Conservation (phyloP, 306 rosid genomes). For the Canavalia gladiata region DNA sequence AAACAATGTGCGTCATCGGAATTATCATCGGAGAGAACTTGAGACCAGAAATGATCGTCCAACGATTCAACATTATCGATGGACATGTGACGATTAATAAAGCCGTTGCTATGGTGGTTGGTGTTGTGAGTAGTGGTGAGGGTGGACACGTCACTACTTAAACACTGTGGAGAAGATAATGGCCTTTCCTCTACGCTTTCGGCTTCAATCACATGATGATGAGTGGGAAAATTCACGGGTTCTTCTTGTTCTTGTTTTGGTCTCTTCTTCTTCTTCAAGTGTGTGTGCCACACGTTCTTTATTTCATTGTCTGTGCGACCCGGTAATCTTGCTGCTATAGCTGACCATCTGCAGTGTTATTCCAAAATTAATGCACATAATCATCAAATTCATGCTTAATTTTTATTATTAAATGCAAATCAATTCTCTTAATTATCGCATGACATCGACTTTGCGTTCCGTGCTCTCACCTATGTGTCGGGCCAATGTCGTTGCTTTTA, state of each 20-base stretch:
- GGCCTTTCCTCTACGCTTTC: neutral
- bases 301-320: constrained; percentile 80
- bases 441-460: too few relatives aligned
- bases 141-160: constrained; percentile 58
- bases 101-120: neutral
- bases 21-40: constrained; percentile 55
- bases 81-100: neutral
- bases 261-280: too few relatives aligned
- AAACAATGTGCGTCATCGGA: neutral
- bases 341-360: constrained; percentile 71
- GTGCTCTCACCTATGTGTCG: too few relatives aligned
- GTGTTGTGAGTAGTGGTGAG: constrained; percentile 9
- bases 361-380: too few relatives aligned
- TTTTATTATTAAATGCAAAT: too few relatives aligned
- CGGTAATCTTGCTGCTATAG: constrained; percentile 81
- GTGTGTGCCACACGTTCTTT: constrained; percentile 60
- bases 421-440: too few relatives aligned
- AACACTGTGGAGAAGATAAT: constrained; percentile 57
- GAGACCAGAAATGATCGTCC: constrained; percentile 73
- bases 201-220: neutral
- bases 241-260: neutral
- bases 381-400: too few relatives aligned
- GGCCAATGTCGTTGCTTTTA: too few relatives aligned
- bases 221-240: too few relatives aligned
- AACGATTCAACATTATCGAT: constrained; percentile 19